Conservation (phyloP, 805 yeast genomes). For the Candida quercuum region DNA sequence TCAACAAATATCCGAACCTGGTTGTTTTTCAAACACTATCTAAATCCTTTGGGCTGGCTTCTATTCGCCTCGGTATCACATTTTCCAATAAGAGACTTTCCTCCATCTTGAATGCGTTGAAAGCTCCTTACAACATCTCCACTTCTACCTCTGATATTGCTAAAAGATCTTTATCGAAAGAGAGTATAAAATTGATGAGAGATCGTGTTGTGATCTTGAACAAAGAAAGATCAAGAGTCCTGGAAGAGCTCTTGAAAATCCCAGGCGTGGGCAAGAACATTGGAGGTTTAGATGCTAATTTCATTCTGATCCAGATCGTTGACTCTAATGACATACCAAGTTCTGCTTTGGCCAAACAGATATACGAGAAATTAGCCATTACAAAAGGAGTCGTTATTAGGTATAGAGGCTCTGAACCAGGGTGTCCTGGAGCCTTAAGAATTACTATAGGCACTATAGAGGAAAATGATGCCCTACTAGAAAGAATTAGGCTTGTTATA, state of each 20-base stretch:
- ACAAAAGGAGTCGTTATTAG: slow-evolving; percentile 78
- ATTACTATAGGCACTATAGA: slow-evolving; percentile 79
- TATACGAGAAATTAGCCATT: slow-evolving; percentile 69
- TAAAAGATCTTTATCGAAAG: slow-evolving; percentile 56
- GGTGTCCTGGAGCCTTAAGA: slow-evolving; percentile 84
- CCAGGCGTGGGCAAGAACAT: slow-evolving; percentile 66
- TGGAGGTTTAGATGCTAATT: slow-evolving; percentile 87
- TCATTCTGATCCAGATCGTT: slow-evolving; percentile 68
- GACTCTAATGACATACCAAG: slow-evolving; percentile 59
- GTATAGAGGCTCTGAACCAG: slow-evolving; percentile 85
- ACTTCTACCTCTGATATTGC: slow-evolving; percentile 76
- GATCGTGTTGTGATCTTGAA: slow-evolving; percentile 43
- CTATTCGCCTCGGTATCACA: slow-evolving; percentile 84
- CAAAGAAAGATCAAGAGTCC: slow-evolving; percentile 49
- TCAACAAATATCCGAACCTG: slow-evolving; percentile 73
- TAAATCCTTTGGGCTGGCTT: slow-evolving; percentile 95
- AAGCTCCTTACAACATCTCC: slow-evolving; percentile 94
- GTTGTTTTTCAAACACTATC: slow-evolving; percentile 90
- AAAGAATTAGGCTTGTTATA: slow-evolving; percentile 37
- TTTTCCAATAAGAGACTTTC: slow-evolving; percentile 60
- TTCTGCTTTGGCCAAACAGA: slow-evolving; percentile 55
- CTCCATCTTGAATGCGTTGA: slow-evolving; percentile 73
- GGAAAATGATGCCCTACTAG: slow-evolving; percentile 60
- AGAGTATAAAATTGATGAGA: slow-evolving; percentile 58
- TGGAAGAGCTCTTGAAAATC: slow-evolving; percentile 47